A percentile compares a stretch with the other conserved stretches of the same genome.
phyloP scores from a whole-genome alignment of 75 land plant species.

The Isoetes taiwanensis region DNA sequence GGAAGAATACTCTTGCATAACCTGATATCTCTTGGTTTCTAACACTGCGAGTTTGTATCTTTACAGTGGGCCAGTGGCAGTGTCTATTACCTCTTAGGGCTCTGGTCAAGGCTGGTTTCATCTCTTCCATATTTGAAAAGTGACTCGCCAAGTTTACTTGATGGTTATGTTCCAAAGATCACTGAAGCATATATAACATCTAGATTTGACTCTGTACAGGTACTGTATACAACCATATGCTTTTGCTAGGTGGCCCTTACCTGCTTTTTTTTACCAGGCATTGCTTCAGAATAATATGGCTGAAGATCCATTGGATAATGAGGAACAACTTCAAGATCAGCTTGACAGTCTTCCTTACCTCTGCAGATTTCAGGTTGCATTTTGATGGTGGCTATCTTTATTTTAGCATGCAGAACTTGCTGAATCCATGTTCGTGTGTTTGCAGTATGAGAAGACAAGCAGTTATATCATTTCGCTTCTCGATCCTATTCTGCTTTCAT shows the following conservation, averaged over 20 bases:
- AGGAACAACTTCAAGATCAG: constrained; percentile 89
- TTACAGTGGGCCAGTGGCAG: constrained; percentile 93
- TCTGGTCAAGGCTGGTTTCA: constrained; percentile 88
- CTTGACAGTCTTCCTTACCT: constrained; percentile 79
- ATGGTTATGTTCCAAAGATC: constrained; percentile 81
- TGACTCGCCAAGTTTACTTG: constrained; percentile 71
- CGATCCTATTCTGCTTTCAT: constrained; percentile 77
- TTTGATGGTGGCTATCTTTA: not conserved
- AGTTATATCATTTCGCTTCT: constrained; percentile 52
- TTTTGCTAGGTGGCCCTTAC: not conserved
- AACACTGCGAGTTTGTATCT: not conserved
- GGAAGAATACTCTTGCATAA: not conserved
- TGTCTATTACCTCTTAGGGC: constrained; percentile 86
- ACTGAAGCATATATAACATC: constrained; percentile 82
- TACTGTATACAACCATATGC: constrained; percentile 2
- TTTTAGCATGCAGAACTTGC: constrained; percentile 2
- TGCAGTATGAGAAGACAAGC: constrained; percentile 78
- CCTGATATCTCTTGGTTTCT: not conserved
- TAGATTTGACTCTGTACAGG: constrained; percentile 85
- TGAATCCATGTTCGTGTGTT: no score
- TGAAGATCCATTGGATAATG: constrained; percentile 88
- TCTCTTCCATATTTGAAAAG: constrained; percentile 88
- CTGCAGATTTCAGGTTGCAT: constrained; percentile 66
- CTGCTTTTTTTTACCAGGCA: constrained; percentile 25
- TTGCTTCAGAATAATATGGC: constrained; percentile 56